Conservation (phyloP, 352 stramenopile genomes). For the Phytopythium vexans region DNA sequence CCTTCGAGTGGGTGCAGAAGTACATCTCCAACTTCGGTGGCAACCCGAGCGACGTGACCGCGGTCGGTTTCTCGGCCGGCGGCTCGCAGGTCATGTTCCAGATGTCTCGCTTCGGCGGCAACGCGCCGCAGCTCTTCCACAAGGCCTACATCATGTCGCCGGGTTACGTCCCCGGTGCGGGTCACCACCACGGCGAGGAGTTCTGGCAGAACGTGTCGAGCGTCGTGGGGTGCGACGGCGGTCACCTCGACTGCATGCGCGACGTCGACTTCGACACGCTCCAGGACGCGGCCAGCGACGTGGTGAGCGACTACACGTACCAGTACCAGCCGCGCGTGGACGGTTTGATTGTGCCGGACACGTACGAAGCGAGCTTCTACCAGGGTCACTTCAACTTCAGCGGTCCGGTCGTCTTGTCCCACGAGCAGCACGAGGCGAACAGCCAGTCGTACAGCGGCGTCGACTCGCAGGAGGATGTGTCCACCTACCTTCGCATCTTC, state of each 20-base stretch:
- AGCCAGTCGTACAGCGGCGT: constrained; percentile 9
- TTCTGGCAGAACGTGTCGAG: constrained; percentile 16
- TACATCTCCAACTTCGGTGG: constrained; percentile 26
- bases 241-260: constrained; percentile 9
- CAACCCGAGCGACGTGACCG: constrained; percentile 21
- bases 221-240: constrained; percentile 7
- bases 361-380: constrained; percentile 17
- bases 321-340: no score
- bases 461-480: constrained; percentile 10
- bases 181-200: constrained; percentile 10
- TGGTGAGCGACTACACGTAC: constrained; percentile 14
- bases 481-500: constrained; percentile 14
- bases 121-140: constrained; percentile 10
- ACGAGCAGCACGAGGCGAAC: constrained; percentile 16
- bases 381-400: constrained; percentile 16
- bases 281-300: constrained; percentile 6
- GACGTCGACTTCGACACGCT: constrained; percentile 11
- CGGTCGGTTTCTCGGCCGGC: constrained; percentile 16
- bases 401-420: constrained; percentile 11
- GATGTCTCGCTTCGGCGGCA: constrained; percentile 13
- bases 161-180: constrained; percentile 7
- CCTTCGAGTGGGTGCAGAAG: constrained; percentile 22
- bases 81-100: constrained; percentile 13
- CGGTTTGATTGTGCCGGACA: constrained; percentile 14
- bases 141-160: constrained; percentile 17